Percentiles rank a stretch among this genome's conserved stretches.
phyloP scores from a whole-genome alignment of 1,139 yeast genomes.

The Zygoascus hellenicus region DNA sequence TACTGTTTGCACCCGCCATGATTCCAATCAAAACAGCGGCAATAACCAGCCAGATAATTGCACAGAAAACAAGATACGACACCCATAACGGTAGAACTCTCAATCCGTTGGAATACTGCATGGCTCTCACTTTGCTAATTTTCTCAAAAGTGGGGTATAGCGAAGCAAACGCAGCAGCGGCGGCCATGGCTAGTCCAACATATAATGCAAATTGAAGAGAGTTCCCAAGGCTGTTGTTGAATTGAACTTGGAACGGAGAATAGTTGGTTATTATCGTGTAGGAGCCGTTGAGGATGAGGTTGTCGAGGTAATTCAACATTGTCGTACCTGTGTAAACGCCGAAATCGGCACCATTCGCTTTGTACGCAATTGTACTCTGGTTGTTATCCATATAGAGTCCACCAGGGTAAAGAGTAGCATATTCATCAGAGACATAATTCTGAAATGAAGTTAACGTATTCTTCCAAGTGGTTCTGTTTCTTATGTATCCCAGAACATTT shows the following conservation, averaged over 20 bases:
- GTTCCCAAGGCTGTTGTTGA: conserved; percentile 31
- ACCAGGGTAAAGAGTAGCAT: conserved; percentile 29
- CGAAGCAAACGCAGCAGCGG: conserved; percentile 34
- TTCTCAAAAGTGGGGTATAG: conserved; percentile 36
- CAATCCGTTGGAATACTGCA: conserved; percentile 37
- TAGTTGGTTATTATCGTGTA: conserved; percentile 28
- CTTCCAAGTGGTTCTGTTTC: conserved; percentile 16
- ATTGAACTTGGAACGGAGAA: conserved; percentile 33
- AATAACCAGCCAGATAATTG: conserved; percentile 23
- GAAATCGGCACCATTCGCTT: conserved; percentile 24
- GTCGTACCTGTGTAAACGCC: conserved; percentile 26
- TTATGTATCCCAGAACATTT: conserved; percentile 12
- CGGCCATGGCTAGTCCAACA: conserved; percentile 34
- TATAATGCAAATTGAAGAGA: conserved; percentile 33
- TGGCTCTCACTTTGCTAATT: conserved; percentile 32
- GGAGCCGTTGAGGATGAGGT: conserved; percentile 29
- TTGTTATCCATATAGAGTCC: conserved; percentile 27
- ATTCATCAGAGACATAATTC: conserved; percentile 21
- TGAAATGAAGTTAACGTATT: conserved; percentile 20
- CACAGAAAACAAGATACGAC: conserved; percentile 31
- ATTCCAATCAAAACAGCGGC: conserved; percentile 28
- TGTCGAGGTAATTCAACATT: conserved; percentile 29
- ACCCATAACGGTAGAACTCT: conserved; percentile 34
- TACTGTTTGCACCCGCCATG: conserved; percentile 24
- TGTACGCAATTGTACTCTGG: conserved; percentile 25